phyloP scores from a whole-genome alignment of 805 yeast species.

The Saccharomycopsis oosterbeekiorum region DNA sequence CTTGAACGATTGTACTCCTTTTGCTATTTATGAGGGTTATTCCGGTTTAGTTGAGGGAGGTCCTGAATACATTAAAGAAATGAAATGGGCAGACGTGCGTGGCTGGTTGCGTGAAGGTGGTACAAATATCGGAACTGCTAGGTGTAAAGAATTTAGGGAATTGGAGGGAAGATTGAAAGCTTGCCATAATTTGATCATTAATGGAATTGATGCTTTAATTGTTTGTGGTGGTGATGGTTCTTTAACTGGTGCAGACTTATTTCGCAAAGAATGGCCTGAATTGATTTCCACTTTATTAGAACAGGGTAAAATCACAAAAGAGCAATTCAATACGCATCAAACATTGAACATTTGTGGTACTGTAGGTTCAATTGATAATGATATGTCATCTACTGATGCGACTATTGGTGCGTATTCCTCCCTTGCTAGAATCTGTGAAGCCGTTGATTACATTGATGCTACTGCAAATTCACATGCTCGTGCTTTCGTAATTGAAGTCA shows the following conservation, averaged over 20 bases:
- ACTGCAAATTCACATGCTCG: conserved; percentile 78
- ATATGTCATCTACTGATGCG: conserved; percentile 76
- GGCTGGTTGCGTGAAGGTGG: conserved; percentile 67
- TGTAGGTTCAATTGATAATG: conserved; percentile 79
- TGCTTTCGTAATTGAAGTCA: conserved; percentile 77
- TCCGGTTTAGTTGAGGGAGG: conserved; percentile 66
- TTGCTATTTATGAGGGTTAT: conserved; percentile 65
- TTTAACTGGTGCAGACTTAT: conserved; percentile 71
- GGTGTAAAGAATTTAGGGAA: conserved; percentile 59
- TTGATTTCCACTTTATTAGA: conserved; percentile 47
- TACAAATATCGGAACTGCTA: conserved; percentile 70
- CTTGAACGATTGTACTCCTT: conserved; percentile 53
- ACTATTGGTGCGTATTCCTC: conserved; percentile 79
- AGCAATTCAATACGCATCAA: conserved; percentile 38
- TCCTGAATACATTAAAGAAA: conserved; percentile 38
- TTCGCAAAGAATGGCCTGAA: conserved; percentile 71
- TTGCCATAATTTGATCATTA: conserved; percentile 53
- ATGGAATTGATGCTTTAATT: conserved; percentile 68
- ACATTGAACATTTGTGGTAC: conserved; percentile 63
- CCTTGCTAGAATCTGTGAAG: conserved; percentile 61
- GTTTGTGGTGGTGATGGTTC: conserved; percentile 85
- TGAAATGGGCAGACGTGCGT: conserved; percentile 66
- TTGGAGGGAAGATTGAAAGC: conserved; percentile 55
- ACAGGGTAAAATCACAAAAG: conserved; percentile 35
- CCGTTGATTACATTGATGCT: conserved; percentile 74